Evolutionary conservation across 768 basidiomycete species (phyloP).

Genomic region (Fistulinella prunicolor): DNA sequence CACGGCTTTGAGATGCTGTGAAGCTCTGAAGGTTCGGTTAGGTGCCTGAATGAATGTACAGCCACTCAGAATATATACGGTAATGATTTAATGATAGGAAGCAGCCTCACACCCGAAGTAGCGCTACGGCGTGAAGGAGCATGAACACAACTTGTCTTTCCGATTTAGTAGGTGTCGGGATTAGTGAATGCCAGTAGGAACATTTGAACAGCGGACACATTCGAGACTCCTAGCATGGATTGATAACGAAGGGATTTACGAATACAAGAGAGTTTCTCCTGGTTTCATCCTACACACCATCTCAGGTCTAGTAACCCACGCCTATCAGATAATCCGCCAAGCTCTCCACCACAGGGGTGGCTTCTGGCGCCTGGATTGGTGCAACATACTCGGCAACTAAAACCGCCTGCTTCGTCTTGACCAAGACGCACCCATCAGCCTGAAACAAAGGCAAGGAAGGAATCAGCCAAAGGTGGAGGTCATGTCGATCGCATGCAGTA

Average conservation of each 20-base stretch:
- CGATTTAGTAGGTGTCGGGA: too few species aligned
- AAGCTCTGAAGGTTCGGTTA: too few species aligned
- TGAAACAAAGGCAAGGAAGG: conserved; percentile 26
- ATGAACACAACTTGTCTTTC: too few species aligned
- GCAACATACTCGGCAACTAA: conserved; percentile 72
- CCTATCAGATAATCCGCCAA: conserved; percentile 78
- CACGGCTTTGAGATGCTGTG: not conserved
- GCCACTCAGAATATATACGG: too few species aligned
- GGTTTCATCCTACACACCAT: conserved; percentile 4
- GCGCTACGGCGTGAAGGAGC: too few species aligned
- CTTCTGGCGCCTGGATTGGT: conserved; percentile 65
- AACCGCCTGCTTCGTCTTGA: conserved; percentile 84
- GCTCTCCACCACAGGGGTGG: conserved; percentile 58
- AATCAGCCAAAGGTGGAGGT: not conserved
- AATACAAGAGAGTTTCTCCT: conserved; percentile 13
- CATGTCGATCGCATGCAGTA: not conserved
- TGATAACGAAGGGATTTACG: too few species aligned
- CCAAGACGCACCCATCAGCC: conserved; percentile 70
- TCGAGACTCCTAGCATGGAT: too few species aligned
- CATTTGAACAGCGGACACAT: too few species aligned
- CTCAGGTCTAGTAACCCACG: conserved; percentile 47
- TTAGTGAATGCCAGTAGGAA: too few species aligned
- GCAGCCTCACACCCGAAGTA: too few species aligned
- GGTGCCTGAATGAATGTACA: too few species aligned
- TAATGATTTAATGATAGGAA: too few species aligned